A percentile compares a stretch with the other conserved stretches of the same genome.
Conservation (phyloP, 2,329 filamentous ascomycete species). For the Fusarium miscanthi region DNA sequence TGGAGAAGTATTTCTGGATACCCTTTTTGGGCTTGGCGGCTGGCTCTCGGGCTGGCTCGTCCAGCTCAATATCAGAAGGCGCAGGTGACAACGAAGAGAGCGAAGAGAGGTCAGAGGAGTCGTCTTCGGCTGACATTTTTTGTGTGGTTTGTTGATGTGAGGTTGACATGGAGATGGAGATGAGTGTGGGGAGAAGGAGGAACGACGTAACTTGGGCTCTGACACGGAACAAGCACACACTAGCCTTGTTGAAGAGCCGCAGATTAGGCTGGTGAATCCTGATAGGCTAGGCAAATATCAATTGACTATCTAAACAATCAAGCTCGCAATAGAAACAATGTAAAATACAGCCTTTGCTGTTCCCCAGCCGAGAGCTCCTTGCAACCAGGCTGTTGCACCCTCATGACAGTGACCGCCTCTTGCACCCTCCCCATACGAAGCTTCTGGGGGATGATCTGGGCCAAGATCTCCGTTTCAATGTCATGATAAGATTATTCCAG, state of each 20-base stretch:
- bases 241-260: constrained; percentile 47
- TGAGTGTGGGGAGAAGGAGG: constrained; percentile 49
- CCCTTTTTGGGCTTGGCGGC: constrained; percentile 64
- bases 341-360: constrained; percentile 20
- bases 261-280: constrained; percentile 47
- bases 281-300: constrained; percentile 47
- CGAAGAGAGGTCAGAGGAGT: constrained; percentile 73
- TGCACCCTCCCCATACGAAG: constrained; percentile 3
- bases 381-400: constrained; percentile 1
- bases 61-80: constrained; percentile 61
- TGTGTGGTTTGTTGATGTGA: constrained; percentile 43
- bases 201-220: constrained; percentile 47
- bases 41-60: constrained; percentile 54
- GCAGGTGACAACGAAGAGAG: constrained; percentile 61
- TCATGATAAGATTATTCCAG: constrained; percentile 2
- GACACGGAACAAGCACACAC: constrained; percentile 47
- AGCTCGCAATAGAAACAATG: constrained; percentile 28
- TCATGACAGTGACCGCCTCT: not conserved
- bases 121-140: constrained; percentile 69
- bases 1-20: constrained; percentile 76
- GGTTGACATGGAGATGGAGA: constrained; percentile 42
- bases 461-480: not conserved
- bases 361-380: not conserved
- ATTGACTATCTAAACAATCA: constrained; percentile 34
- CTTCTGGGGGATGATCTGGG: not conserved